Base-by-base conservation (phyloP, 495 filamentous ascomycete species). In the Viridothelium virens region DNA sequence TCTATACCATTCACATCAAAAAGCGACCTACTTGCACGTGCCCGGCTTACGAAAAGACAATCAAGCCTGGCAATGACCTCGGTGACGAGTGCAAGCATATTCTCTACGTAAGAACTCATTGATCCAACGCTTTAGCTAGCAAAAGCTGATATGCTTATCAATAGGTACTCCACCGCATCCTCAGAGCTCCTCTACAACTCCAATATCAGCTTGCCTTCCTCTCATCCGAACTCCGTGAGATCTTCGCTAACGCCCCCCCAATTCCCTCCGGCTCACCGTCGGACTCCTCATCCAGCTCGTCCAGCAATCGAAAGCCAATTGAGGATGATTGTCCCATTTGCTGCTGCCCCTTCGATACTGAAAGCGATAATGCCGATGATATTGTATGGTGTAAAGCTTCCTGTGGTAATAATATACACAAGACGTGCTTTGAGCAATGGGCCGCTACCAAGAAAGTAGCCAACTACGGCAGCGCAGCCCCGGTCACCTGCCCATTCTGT, bases 251-350 rank as follows among this genome's bases (percentile, higher is more conserved):
- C 31, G 86, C 86, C 0, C 85, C 86, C 6, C 66, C 75, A 38
- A 73, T 77, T 31, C 72, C 76, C 16, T 68, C 73, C 7, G 71
- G 72, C 56, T 67, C 75, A 9, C 63, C 68, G 6, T 70, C 72
- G 5, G 66, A 65, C 6, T 71, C 63, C 7, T 75, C 76, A 62
- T 41, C 70, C 9, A 67, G 66, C 31, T 11, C 48, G 11, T n/a
- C 53, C 53, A 79, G 80, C 33, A 83, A 83, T n/a, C 81, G 83
- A 64, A 88, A 86, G 70, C 76, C 82, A 0, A 66, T 86, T 2
- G 88, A 91, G 39, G 90, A 86, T 14, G 88, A 93, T 68, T 93
- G 90, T 68, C 88, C 89, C 0, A 89, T 95, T 72, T 93, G 90
- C 74, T 91, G 87, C 71, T 84, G 79, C 69, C 85, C 89, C 53